Percentiles rank a stretch among this genome's conserved stretches.
phyloP scores from a whole-genome alignment of 83 land plant genomes.

The Diphasiastrum complanatum region DNA sequence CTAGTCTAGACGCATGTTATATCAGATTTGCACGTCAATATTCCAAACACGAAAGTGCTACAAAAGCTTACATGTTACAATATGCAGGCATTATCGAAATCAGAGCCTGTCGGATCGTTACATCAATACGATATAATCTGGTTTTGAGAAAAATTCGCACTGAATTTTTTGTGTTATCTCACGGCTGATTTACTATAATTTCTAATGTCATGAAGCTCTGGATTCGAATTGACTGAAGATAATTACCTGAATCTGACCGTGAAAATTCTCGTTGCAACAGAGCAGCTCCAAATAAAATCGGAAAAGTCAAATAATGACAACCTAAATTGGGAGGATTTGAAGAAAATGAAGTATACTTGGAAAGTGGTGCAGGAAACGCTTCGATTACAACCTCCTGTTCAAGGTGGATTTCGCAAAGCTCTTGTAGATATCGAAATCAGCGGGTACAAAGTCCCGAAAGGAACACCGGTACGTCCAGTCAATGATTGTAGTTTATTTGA shows the following conservation, averaged over 20 bases:
- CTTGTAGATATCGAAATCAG: conserved; percentile 7
- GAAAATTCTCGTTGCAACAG: not conserved
- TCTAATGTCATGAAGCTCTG: not conserved
- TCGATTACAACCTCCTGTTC: conserved; percentile 18
- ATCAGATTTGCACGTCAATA: too few species aligned
- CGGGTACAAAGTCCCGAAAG: conserved; percentile 20
- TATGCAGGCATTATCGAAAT: too few species aligned
- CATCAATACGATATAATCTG: too few species aligned
- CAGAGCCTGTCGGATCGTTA: too few species aligned
- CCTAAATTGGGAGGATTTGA: conserved; percentile 16
- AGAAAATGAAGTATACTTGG: conserved; percentile 26
- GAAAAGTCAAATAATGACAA: not conserved
- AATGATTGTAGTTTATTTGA: not conserved
- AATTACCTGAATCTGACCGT: conserved; percentile 7
- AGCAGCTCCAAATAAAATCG: conserved; percentile 2
- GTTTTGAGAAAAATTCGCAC: too few species aligned
- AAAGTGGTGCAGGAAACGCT: conserved; percentile 14
- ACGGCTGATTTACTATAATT: too few species aligned
- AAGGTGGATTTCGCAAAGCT: conserved; percentile 6
- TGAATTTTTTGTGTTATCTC: too few species aligned
- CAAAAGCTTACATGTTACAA: too few species aligned
- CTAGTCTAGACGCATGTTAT: too few species aligned
- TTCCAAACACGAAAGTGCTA: too few species aligned
- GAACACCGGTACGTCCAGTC: conserved; percentile 8
- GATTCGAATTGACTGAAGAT: not conserved